phyloP scores from a whole-genome alignment of 257 asterid genomes.

The Haberlea rhodopensis region DNA sequence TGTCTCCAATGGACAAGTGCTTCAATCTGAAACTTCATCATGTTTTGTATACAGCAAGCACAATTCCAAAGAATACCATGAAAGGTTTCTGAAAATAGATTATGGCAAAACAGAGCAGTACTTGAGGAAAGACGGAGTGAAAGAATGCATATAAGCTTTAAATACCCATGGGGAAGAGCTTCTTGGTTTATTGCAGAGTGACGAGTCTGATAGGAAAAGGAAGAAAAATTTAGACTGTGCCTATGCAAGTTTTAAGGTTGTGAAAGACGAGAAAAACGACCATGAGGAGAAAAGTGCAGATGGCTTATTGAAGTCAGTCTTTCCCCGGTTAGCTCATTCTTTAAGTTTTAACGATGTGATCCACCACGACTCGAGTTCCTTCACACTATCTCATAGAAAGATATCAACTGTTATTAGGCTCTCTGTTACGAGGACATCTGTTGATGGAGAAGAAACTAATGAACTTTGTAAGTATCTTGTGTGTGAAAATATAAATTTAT shows the following conservation, averaged over 20 bases:
- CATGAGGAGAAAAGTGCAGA: conserved; percentile 48
- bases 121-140: conserved; percentile 33
- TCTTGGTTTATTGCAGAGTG: conserved; percentile 36
- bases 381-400: conserved; percentile 53
- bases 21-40: conserved; percentile 52
- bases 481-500: too few species aligned
- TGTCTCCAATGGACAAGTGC: conserved; percentile 43
- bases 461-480: conserved; percentile 50
- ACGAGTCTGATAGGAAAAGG: conserved; percentile 40
- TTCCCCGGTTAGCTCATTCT: conserved; percentile 67
- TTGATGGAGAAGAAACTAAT: conserved; percentile 59
- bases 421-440: conserved; percentile 69
- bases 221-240: conserved; percentile 50
- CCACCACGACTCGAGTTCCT: conserved; percentile 36
- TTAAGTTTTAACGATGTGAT: conserved; percentile 69
- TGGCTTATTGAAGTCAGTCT: conserved; percentile 56
- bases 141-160: conserved; percentile 37
- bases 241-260: too few species aligned
- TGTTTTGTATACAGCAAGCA: conserved; percentile 47
- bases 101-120: conserved; percentile 32
- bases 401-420: conserved; percentile 79
- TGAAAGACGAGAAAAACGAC: conserved; percentile 47
- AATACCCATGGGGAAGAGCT: conserved; percentile 33
- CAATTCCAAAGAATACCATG: conserved; percentile 52
- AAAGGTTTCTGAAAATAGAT: conserved; percentile 49